phyloP scores from a whole-genome alignment of 768 basidiomycete species.

The Asterophora lycoperdoides region DNA sequence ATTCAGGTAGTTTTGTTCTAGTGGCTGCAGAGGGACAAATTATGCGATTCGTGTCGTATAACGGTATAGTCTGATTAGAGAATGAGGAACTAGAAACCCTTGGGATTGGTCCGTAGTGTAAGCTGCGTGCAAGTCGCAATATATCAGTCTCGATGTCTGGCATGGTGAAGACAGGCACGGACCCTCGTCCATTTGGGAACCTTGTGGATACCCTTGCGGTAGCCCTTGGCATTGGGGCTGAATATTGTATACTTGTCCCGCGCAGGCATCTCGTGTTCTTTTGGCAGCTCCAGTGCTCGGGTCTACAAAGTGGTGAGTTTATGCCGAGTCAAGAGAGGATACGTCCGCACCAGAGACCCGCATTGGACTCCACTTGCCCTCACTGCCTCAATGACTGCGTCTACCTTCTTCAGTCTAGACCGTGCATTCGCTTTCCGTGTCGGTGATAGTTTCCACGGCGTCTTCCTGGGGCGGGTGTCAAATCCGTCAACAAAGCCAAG shows the following conservation, averaged over 20 bases:
- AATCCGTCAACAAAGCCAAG: neutral
- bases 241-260: slow-evolving; percentile 96
- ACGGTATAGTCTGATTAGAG: neutral
- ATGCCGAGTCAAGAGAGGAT: neutral
- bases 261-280: slow-evolving; percentile 88
- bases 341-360: slow-evolving; percentile 60
- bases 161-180: slow-evolving; percentile 22
- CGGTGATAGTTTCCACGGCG: slow-evolving; percentile 86
- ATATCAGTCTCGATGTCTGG: neutral
- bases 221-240: slow-evolving; percentile 61
- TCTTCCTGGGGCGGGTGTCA: slow-evolving; percentile 61
- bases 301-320: slow-evolving; percentile 36
- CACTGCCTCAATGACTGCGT: slow-evolving; percentile 88
- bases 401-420: slow-evolving; percentile 85
- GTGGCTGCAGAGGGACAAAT: slow-evolving; percentile 10
- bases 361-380: slow-evolving; percentile 78
- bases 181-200: slow-evolving; percentile 98
- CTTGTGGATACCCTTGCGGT: slow-evolving; percentile 94
- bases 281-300: slow-evolving; percentile 78
- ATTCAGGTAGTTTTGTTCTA: slow-evolving; percentile 80
- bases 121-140: slow-evolving; percentile 42
- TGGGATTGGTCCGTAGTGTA: slow-evolving; percentile 83
- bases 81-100: slow-evolving; percentile 66
- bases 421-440: slow-evolving; percentile 93
- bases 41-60: slow-evolving; percentile 11